phyloP scores from a whole-genome alignment of 352 stramenopile species.

The Pythium periplocum region DNA sequence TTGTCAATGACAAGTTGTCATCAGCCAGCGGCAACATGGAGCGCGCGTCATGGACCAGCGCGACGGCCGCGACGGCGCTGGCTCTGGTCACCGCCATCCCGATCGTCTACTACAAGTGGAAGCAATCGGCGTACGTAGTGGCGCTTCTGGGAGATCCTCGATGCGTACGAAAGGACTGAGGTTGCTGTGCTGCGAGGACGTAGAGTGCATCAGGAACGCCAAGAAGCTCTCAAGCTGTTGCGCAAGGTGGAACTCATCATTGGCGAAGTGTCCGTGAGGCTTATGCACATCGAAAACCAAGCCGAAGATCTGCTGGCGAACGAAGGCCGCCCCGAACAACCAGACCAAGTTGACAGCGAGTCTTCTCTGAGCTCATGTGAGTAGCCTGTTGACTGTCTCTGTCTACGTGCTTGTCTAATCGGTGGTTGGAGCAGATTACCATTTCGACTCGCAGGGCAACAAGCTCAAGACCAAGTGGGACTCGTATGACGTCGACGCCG shows the following conservation, averaged over 20 bases:
- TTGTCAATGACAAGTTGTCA: too few relatives aligned
- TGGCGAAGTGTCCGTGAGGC: constrained; percentile 48
- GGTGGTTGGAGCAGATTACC: constrained; percentile 49
- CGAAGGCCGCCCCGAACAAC: constrained; percentile 16
- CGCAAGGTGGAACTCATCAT: constrained; percentile 70
- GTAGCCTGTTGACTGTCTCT: not conserved
- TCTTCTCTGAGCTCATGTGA: constrained; percentile 71
- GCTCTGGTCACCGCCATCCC: constrained; percentile 19
- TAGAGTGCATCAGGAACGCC: constrained; percentile 31
- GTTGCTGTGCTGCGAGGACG: constrained; percentile 1
- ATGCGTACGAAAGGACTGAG: not conserved
- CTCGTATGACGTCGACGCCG: constrained; percentile 70
- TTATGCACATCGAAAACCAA: constrained; percentile 64
- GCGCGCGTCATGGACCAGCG: constrained; percentile 13
- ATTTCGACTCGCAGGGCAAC: constrained; percentile 81
- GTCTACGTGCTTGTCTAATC: not conserved
- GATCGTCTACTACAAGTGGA: constrained; percentile 35
- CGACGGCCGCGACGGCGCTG: constrained; percentile 13
- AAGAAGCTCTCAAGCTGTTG: constrained; percentile 58
- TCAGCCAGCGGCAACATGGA: not conserved
- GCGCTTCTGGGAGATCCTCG: not conserved
- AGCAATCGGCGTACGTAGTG: constrained; percentile 25
- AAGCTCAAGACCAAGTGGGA: constrained; percentile 88
- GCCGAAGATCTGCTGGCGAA: constrained; percentile 52
- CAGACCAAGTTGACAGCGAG: constrained; percentile 11